Percentiles rank a stretch among this genome's conserved stretches.
phyloP scores from a whole-genome alignment of 2,329 filamentous ascomycete species.

The Calonectria fujianensis region DNA sequence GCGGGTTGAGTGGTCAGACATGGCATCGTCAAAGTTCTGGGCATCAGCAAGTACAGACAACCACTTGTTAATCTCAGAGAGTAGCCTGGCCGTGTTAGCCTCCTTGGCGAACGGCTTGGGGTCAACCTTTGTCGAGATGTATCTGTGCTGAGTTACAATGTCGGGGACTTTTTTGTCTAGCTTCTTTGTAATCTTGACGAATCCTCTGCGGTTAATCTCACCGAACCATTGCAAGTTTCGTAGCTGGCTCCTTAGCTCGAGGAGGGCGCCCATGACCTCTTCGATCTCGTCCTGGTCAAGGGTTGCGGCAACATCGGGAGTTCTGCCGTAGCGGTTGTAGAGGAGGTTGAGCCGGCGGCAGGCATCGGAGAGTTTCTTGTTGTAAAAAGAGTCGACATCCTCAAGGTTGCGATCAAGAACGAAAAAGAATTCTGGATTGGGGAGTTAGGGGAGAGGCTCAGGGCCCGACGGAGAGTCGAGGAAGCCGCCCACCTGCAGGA shows the following conservation, averaged over 20 bases:
- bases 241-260: constrained; percentile 90
- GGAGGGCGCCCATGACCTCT: constrained; percentile 90
- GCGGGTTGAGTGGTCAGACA: constrained; percentile 82
- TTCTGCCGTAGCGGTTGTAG: constrained; percentile 89
- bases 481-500: constrained; percentile 85
- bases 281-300: constrained; percentile 93
- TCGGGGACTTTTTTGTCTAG: constrained; percentile 93
- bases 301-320: constrained; percentile 79
- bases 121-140: constrained; percentile 93
- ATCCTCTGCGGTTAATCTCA: constrained; percentile 95
- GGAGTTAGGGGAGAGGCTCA: constrained; percentile 58
- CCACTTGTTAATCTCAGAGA: constrained; percentile 89
- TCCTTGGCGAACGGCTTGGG: constrained; percentile 90
- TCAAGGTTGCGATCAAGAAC: constrained; percentile 97
- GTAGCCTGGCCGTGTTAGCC: constrained; percentile 67
- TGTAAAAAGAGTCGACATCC: constrained; percentile 97
- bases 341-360: constrained; percentile 89
- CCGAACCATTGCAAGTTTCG: constrained; percentile 98
- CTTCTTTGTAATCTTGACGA: constrained; percentile 99
- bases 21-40: constrained; percentile 84
- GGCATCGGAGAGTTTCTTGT: constrained; percentile 92
- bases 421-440: constrained; percentile 90
- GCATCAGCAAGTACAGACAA: constrained; percentile 87
- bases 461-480: constrained; percentile 54
- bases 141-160: constrained; percentile 86